Evolutionary conservation across 768 basidiomycete species (phyloP).

Genomic region (Russula virescens): DNA sequence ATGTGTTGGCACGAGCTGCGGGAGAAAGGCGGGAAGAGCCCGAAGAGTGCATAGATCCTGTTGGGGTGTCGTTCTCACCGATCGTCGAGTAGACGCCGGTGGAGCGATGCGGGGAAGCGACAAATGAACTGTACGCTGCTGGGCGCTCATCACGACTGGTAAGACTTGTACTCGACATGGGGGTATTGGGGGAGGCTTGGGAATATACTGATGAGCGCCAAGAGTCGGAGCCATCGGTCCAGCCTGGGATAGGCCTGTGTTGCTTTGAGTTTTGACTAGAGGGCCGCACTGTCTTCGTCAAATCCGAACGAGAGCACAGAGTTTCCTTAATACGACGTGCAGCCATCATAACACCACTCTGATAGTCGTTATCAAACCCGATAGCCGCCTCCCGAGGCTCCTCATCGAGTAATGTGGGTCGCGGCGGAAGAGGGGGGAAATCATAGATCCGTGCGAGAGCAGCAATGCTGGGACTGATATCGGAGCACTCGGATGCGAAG

Average conservation of each 20-base stretch:
- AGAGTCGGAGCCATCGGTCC: constrained; percentile 60
- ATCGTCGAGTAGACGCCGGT: constrained; percentile 46
- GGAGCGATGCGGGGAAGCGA: constrained; percentile 47
- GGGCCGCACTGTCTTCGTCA: constrained; percentile 27
- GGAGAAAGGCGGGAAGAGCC: constrained; percentile 28
- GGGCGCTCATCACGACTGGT: constrained; percentile 31
- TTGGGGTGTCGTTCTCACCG: constrained; percentile 29
- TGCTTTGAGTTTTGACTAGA: constrained; percentile 29
- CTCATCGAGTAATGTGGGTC: constrained; percentile 39
- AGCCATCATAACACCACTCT: constrained; percentile 66
- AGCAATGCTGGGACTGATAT: constrained; percentile 29
- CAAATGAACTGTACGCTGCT: constrained; percentile 41
- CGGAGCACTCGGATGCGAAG: constrained; percentile 22
- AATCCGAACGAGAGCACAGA: constrained; percentile 37
- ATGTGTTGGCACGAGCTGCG: constrained; percentile 26
- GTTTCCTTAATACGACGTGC: constrained; percentile 47
- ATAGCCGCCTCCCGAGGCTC: constrained; percentile 23
- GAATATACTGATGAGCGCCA: constrained; percentile 65
- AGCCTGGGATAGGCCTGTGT: constrained; percentile 50
- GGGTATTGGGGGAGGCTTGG: constrained; percentile 39
- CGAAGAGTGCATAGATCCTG: constrained; percentile 12
- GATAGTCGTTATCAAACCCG: constrained; percentile 37
- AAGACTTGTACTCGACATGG: constrained; percentile 21
- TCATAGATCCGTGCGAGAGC: constrained; percentile 38
- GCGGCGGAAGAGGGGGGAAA: constrained; percentile 51